These are phyloP conservation scores for Cubamyces lactineus DNA, from an alignment of 768 basidiomycete genomes.

Conservation along the genomic window DNA sequence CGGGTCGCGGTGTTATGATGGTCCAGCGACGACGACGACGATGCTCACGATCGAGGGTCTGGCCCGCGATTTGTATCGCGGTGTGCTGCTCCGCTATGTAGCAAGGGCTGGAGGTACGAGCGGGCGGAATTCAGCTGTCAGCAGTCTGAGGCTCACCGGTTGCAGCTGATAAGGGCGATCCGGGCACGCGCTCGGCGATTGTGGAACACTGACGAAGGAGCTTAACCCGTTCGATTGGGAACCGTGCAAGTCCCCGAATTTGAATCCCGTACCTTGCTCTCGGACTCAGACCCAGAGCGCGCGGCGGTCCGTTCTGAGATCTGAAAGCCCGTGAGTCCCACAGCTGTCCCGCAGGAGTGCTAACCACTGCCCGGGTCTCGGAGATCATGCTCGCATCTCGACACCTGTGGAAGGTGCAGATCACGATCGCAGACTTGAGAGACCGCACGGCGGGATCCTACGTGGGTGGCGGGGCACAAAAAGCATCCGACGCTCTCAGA, in stretches of 20 bases:
- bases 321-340: not conserved
- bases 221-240: constrained; percentile 7
- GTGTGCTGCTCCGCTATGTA: no score
- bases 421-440: not conserved
- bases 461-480: constrained; percentile 1
- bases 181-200: not conserved
- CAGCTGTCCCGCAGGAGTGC: no score
- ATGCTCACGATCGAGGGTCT: not conserved
- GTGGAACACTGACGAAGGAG: not conserved
- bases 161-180: not conserved
- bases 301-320: not conserved
- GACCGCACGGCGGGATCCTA: not conserved
- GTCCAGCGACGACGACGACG: not conserved
- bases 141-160: not conserved
- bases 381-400: no score
- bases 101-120: not conserved
- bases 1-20: not conserved
- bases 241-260: constrained; percentile 10
- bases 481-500: constrained; percentile 10
- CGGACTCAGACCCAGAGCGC: not conserved
- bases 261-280: not conserved
- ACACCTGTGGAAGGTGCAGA: not conserved
- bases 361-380: no score
- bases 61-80: no score
- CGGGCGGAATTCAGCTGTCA: constrained; percentile 1